A percentile compares a stretch with the other conserved stretches of the same genome.
Evolutionary conservation across 768 basidiomycete species (phyloP).

Genomic region (Leucocoprinus birnbaumii): DNA sequence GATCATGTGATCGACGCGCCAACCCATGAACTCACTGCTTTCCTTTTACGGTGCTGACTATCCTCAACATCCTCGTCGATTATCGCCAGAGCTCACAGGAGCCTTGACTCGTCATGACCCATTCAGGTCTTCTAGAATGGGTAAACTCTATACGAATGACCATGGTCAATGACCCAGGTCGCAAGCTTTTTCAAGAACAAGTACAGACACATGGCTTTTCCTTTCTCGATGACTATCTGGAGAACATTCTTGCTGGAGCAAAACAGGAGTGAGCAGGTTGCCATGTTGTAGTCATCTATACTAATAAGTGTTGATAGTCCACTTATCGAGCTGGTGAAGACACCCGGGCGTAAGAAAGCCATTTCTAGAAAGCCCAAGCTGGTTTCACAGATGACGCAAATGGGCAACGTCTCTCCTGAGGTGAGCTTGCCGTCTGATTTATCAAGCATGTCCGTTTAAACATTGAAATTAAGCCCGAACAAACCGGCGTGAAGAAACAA

Average conservation of each 20-base stretch:
- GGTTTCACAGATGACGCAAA: constrained; percentile 42
- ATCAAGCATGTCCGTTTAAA: background rate
- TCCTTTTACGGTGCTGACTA: constrained; percentile 1
- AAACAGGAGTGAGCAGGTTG: constrained; percentile 55
- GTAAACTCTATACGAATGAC: constrained; percentile 59
- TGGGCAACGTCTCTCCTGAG: constrained; percentile 40
- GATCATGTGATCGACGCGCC: constrained; percentile 26
- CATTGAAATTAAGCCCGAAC: constrained; percentile 25
- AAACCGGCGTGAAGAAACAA: constrained; percentile 33
- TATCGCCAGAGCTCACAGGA: background rate
- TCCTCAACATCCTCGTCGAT: background rate
- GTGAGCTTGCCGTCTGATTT: constrained; percentile 26
- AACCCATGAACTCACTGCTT: background rate
- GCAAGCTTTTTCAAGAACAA: constrained; percentile 68
- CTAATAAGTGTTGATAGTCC: constrained; percentile 37
- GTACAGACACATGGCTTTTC: constrained; percentile 74
- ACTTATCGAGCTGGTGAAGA: constrained; percentile 80
- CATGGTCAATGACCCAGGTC: constrained; percentile 72
- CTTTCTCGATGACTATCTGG: constrained; percentile 77
- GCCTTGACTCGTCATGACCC: constrained; percentile 27
- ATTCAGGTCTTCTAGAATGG: constrained; percentile 66
- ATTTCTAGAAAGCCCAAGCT: constrained; percentile 47
- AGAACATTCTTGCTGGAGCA: constrained; percentile 64
- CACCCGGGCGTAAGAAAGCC: constrained; percentile 72
- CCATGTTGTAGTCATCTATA: constrained; percentile 2